Evolutionary conservation across 2,329 filamentous ascomycete species (phyloP).

Genomic region (Xylariomycetidae sp.): DNA sequence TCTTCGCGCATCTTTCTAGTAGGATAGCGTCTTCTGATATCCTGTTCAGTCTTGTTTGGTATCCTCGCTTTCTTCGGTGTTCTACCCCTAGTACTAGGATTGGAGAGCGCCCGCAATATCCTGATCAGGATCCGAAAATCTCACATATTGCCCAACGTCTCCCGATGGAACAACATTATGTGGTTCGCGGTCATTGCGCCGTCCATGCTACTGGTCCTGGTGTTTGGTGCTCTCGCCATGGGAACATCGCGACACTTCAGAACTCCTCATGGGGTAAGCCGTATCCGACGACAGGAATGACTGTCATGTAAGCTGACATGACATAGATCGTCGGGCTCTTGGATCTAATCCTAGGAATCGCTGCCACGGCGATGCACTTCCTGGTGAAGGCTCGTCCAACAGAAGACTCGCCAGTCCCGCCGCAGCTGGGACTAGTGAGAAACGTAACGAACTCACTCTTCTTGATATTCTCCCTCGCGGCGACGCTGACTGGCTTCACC

Average conservation of each 20-base stretch:
- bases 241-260: slow-evolving; percentile 22
- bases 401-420: slow-evolving; percentile 1
- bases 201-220: slow-evolving; percentile 16
- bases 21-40: slow-evolving; percentile 19
- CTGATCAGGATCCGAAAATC: slow-evolving; percentile 16
- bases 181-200: slow-evolving; percentile 23
- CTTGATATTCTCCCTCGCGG: slow-evolving; percentile 16
- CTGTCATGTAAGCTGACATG: neutral
- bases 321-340: slow-evolving; percentile 24
- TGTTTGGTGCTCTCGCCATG: slow-evolving; percentile 22
- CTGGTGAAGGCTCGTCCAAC: slow-evolving; percentile 13
- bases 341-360: slow-evolving; percentile 20
- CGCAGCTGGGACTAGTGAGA: slow-evolving; percentile 8
- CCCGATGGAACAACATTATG: slow-evolving; percentile 19
- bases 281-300: neutral
- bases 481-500: slow-evolving; percentile 23
- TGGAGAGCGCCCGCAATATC: slow-evolving; percentile 23
- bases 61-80: slow-evolving; percentile 20
- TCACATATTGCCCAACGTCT: slow-evolving; percentile 17
- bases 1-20: slow-evolving; percentile 17
- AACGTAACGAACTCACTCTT: slow-evolving; percentile 22
- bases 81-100: slow-evolving; percentile 23
- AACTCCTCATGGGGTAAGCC: slow-evolving; percentile 25
- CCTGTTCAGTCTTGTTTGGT: slow-evolving; percentile 22
- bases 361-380: slow-evolving; percentile 19